Base-by-base conservation (phyloP, 495 filamentous ascomycete genomes). In the Penicillium argentinense region DNA sequence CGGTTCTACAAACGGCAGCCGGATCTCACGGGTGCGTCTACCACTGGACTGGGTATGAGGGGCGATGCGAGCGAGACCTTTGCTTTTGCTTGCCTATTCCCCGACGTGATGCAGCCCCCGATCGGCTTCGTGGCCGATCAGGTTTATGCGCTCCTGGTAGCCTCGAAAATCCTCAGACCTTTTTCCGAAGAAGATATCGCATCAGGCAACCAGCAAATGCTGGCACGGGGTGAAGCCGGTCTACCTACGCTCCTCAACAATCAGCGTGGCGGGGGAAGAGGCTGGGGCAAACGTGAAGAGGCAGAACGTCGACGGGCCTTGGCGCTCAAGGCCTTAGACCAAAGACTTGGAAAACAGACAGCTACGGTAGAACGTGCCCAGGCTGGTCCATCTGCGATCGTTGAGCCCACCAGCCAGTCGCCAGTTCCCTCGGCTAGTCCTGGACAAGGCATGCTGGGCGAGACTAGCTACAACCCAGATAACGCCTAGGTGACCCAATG, bases 51-150 rank as follows among this genome's bases (percentile, higher is more conserved):
- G 8, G 69, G 67, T 18, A 76, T 73, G 47, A 76, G 84, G 53
- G 93, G 93, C 39, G 93, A 98, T 59, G 90, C 95, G 13, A 91
- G 86, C 57, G 93, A 98, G 63, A 96, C 91, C 1, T 97, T 98
- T 59, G 84, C 89, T 26, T 95, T 96, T 61, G 85, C 91, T 49
- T 87, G 88, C 59, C 97, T 98, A 66, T 97, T 97, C 72, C 93
- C 93, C 2, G 92, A 95, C 32, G 81, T 83, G 22, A 73, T 89
- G 12, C 89, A 95, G 42, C 84, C 87, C 4, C 79, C 89, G 11
- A 76, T 97, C 45, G 77, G 86, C 14, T 76, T 79, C 39, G 60
- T 97, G 23, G 80, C 88, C 14, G 84, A 89, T 36, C 75, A 81
- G 41, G 67, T 96, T 16, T 97, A 91, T 66, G 75, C 78, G 33